Evolutionary conservation across 768 basidiomycete genomes (phyloP).

Genomic region (Daedalea quercina): DNA sequence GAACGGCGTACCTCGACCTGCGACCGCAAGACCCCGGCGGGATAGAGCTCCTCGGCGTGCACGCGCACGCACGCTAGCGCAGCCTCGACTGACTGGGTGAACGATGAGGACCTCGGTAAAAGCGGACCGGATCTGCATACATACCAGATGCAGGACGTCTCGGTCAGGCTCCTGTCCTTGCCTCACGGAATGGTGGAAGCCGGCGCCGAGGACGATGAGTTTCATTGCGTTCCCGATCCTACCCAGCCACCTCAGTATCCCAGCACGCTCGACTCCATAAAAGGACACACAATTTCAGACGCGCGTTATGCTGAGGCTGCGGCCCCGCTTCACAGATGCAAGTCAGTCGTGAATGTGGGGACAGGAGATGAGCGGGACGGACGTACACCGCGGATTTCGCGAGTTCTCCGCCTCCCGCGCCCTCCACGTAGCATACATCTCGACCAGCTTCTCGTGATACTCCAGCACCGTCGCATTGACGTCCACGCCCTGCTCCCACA

Average conservation of each 20-base stretch:
- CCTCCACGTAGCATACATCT: background rate
- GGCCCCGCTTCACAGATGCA: background rate
- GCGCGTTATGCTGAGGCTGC: background rate
- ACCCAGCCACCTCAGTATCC: background rate
- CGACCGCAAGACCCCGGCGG: background rate
- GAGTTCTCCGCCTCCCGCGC: background rate
- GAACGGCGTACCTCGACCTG: background rate
- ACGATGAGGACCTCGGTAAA: background rate
- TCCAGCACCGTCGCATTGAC: slow-evolving; percentile 28
- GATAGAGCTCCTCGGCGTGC: background rate
- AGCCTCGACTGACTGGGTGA: background rate
- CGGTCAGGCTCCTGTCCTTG: background rate
- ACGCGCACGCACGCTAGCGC: background rate
- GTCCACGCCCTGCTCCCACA: slow-evolving; percentile 25
- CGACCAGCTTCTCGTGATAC: slow-evolving; percentile 31
- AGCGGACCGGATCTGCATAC: background rate
- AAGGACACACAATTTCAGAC: background rate
- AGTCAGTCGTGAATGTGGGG: background rate
- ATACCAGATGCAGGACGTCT: background rate
- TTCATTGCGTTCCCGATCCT: background rate
- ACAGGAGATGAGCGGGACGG: background rate
- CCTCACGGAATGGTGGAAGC: background rate
- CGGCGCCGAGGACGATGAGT: background rate
- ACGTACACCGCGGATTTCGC: background rate
- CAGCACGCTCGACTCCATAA: too few relatives aligned